Conservation (phyloP, 495 filamentous ascomycete species). For the Podospora australis region DNA sequence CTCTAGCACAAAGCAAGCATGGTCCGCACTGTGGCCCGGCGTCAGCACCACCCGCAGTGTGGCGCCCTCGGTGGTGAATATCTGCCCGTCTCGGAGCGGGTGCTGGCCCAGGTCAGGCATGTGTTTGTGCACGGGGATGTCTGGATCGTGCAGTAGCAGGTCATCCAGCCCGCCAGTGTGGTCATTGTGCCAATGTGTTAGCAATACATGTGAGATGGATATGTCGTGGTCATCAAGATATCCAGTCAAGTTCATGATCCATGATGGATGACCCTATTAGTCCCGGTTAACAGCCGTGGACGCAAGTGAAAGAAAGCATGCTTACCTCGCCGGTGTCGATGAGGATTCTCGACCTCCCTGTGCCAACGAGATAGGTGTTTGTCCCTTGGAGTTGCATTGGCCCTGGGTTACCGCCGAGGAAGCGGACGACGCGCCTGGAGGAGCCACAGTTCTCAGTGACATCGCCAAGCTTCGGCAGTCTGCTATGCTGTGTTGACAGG, state of each 20-base stretch:
- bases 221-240: constrained; percentile 28
- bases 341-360: constrained; percentile 57
- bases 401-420: constrained; percentile 75
- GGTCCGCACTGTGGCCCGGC: constrained; percentile 83
- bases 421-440: too few species aligned
- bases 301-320: too few species aligned
- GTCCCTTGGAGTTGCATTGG: constrained; percentile 62
- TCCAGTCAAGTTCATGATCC: constrained; percentile 56
- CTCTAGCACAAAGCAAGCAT: constrained; percentile 66
- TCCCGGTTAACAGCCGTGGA: too few species aligned
- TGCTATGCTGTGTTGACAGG: too few species aligned
- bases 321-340: constrained; percentile 77
- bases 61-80: constrained; percentile 66
- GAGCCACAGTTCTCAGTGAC: too few species aligned
- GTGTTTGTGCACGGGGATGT: constrained; percentile 49
- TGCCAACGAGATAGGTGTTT: constrained; percentile 83
- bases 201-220: constrained; percentile 56
- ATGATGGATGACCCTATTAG: too few species aligned
- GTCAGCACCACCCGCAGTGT: constrained; percentile 68
- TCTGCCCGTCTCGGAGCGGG: constrained; percentile 52
- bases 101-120: constrained; percentile 29
- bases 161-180: constrained; percentile 70
- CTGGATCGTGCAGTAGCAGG: constrained; percentile 54
- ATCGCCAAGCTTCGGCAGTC: too few species aligned
- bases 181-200: constrained; percentile 82